phyloP scores from a whole-genome alignment of 1,284 basidiomycete genomes.

The Anthracocystis panici-leucophaei region DNA sequence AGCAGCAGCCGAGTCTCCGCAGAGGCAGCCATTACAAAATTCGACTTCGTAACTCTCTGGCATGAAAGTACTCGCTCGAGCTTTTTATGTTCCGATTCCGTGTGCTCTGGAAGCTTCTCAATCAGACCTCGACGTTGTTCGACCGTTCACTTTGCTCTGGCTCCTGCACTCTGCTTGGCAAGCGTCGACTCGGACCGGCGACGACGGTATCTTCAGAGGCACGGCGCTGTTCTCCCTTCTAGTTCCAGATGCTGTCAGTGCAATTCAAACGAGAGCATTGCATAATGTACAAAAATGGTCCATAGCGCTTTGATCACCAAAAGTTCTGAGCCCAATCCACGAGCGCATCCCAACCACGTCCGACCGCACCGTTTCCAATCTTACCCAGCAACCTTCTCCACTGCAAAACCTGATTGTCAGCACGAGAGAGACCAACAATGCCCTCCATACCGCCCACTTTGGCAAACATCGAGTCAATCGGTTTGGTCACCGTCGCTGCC shows the following conservation, averaged over 20 bases:
- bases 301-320: constrained; percentile 22
- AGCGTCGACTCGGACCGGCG: too few species aligned
- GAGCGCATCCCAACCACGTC: constrained; percentile 54
- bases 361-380: constrained; percentile 57
- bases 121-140: too few species aligned
- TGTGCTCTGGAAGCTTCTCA: too few species aligned
- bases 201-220: too few species aligned
- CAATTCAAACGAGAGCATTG: too few species aligned
- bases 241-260: too few species aligned
- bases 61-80: too few species aligned
- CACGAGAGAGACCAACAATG: constrained; percentile 50
- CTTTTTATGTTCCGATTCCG: too few species aligned
- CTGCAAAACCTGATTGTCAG: constrained; percentile 57
- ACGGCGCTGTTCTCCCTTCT: too few species aligned
- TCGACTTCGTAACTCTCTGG: constrained; percentile 9
- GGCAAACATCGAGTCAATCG: constrained; percentile 48
- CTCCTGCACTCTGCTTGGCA: too few species aligned
- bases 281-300: neutral
- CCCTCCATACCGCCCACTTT: constrained; percentile 56
- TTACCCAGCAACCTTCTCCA: constrained; percentile 56
- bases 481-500: constrained; percentile 25
- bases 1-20: too few species aligned
- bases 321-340: constrained; percentile 59
- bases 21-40: neutral
- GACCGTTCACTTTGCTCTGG: too few species aligned